These are phyloP conservation scores for Globisporangium acanthophoron DNA, from an alignment of 352 stramenopile species.

Conservation along the genomic window DNA sequence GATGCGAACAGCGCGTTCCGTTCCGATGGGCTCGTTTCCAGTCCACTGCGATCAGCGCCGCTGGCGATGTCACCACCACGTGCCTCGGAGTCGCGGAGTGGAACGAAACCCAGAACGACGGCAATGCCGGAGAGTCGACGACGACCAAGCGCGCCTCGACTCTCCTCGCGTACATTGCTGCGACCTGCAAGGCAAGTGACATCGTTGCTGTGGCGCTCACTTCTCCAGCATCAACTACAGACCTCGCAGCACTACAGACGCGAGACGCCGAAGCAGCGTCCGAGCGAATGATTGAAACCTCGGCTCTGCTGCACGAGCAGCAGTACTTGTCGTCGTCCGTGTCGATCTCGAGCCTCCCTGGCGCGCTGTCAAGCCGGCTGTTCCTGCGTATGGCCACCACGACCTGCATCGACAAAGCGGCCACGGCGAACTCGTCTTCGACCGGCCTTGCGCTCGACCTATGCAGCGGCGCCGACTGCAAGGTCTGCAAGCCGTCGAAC, in stretches of 20 bases:
- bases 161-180: slow-evolving; percentile 6
- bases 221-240: slow-evolving; percentile 11
- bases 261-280: neutral
- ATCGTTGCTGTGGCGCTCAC: slow-evolving; percentile 28
- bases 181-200: slow-evolving; percentile 16
- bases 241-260: slow-evolving; percentile 13
- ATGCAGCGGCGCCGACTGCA: slow-evolving; percentile 15
- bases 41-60: neutral
- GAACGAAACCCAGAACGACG: slow-evolving; percentile 15
- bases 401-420: slow-evolving; percentile 23
- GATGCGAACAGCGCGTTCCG: slow-evolving; percentile 5
- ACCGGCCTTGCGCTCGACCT: slow-evolving; percentile 16
- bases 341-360: slow-evolving; percentile 6
- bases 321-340: slow-evolving; percentile 11
- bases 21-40: slow-evolving; percentile 30
- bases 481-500: slow-evolving; percentile 9
- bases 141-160: neutral
- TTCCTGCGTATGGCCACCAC: slow-evolving; percentile 21
- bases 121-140: slow-evolving; percentile 2
- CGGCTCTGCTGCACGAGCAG: slow-evolving; percentile 9
- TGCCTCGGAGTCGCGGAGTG: slow-evolving; percentile 27
- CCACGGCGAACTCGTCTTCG: slow-evolving; percentile 2
- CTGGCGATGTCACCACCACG: slow-evolving; percentile 4
- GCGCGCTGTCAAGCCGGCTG: slow-evolving; percentile 13
- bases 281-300: slow-evolving; percentile 15